Percentiles rank a stretch among this genome's conserved stretches.
Conservation (phyloP, 495 filamentous ascomycete genomes). For the Neurospora sublineolata region DNA sequence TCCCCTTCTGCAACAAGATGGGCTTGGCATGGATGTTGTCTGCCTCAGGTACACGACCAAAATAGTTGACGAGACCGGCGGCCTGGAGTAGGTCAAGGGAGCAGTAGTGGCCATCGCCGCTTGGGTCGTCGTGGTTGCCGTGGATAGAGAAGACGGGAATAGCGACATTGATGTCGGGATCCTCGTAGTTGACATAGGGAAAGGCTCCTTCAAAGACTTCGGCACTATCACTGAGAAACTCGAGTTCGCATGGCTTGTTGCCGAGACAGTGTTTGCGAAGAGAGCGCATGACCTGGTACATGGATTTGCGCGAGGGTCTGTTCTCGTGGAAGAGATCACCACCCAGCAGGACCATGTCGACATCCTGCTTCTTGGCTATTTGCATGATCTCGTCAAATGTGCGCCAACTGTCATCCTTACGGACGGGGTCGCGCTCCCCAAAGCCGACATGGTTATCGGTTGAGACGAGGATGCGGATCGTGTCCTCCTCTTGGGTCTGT, state of each 20-base stretch:
- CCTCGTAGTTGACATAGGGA: constrained; percentile 93
- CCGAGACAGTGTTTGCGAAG: constrained; percentile 88
- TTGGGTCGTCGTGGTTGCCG: constrained; percentile 96
- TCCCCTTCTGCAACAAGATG: constrained; percentile 83
- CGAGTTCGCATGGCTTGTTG: constrained; percentile 87
- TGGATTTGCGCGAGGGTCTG: constrained; percentile 86
- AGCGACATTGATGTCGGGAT: constrained; percentile 93
- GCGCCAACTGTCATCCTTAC: constrained; percentile 93
- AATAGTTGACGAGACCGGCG: constrained; percentile 90
- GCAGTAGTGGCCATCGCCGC: constrained; percentile 81
- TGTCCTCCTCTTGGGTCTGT: constrained; percentile 54
- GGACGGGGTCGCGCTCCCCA: constrained; percentile 83
- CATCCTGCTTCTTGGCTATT: constrained; percentile 74
- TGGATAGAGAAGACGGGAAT: constrained; percentile 98
- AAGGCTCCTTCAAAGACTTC: constrained; percentile 79
- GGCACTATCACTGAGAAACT: constrained; percentile 85
- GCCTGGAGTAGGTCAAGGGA: constrained; percentile 85
- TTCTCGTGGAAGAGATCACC: constrained; percentile 98
- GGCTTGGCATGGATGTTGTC: constrained; percentile 89
- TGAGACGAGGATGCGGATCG: constrained; percentile 85
- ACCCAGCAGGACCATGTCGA: constrained; percentile 90
- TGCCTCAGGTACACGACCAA: constrained; percentile 78
- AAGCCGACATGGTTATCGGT: constrained; percentile 97
- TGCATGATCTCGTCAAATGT: constrained; percentile 94
- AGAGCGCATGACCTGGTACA: constrained; percentile 95